Evolutionary conservation across 257 asterid species (phyloP).

Genomic region (Handroanthus guayacan): DNA sequence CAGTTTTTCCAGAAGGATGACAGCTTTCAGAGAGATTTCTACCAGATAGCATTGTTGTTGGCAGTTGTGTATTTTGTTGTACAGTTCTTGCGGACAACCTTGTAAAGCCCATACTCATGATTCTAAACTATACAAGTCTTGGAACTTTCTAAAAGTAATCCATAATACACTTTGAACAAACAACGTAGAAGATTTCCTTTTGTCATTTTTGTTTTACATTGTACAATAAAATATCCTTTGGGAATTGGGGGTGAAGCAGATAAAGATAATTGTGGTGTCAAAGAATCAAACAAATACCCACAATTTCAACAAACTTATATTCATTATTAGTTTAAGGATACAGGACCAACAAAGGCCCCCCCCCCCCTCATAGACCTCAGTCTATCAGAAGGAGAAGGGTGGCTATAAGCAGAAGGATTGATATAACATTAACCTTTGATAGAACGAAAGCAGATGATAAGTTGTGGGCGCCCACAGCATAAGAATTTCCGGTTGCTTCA

Average conservation of each 20-base stretch:
- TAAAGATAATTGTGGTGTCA: slow-evolving; percentile 22
- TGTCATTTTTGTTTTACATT: not conserved
- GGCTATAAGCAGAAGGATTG: slow-evolving; percentile 49
- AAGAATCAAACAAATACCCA: slow-evolving; percentile 28
- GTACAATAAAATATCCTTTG: not conserved
- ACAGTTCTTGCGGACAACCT: slow-evolving; percentile 77
- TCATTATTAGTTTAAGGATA: slow-evolving; percentile 40
- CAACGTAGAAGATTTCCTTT: not conserved
- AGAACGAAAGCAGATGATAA: slow-evolving; percentile 56
- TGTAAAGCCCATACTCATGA: slow-evolving; percentile 41
- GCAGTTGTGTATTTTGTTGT: slow-evolving; percentile 80
- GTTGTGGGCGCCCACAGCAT: slow-evolving; percentile 59
- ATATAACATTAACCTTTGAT: slow-evolving; percentile 41
- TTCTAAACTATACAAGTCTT: no score
- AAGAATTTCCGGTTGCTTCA: slow-evolving; percentile 57
- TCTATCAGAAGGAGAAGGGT: slow-evolving; percentile 44
- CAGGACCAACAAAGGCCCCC: slow-evolving; percentile 32
- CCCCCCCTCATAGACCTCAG: slow-evolving; percentile 33
- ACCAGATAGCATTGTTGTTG: slow-evolving; percentile 85
- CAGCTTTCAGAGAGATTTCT: slow-evolving; percentile 78
- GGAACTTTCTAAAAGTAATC: not conserved
- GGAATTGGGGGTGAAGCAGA: not conserved
- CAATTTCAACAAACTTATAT: slow-evolving; percentile 23
- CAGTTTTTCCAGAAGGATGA: slow-evolving; percentile 94
- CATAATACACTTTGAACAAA: no score